A percentile compares a stretch with the other conserved stretches of the same genome.
Conservation (phyloP, 2,329 filamentous ascomycete genomes). For the Fusarium dimerum region DNA sequence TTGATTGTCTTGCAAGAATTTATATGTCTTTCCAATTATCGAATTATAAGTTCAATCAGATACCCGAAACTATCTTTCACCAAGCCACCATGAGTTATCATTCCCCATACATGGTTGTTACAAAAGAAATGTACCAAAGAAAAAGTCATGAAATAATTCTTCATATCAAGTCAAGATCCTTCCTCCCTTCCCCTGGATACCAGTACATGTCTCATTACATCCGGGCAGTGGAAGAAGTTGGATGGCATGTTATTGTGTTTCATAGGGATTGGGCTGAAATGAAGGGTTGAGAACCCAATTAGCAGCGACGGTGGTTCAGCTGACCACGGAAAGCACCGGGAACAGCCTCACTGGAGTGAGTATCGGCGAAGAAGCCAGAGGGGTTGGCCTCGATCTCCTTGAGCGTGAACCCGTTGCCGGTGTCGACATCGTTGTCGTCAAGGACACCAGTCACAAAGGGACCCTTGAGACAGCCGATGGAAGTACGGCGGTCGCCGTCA, state of each 20-base stretch:
- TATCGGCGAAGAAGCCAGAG: conserved; percentile 52
- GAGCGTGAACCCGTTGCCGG: conserved; percentile 48
- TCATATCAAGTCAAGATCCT: background rate
- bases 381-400: conserved; percentile 53
- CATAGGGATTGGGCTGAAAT: background rate
- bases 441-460: conserved; percentile 38
- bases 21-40: conserved; percentile 13
- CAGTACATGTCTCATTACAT: background rate
- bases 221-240: too few relatives aligned
- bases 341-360: conserved; percentile 49
- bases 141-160: background rate
- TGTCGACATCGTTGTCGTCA: conserved; percentile 29
- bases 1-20: background rate
- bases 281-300: background rate
- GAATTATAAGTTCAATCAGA: conserved; percentile 17
- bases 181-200: background rate
- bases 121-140: background rate
- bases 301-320: conserved; percentile 30
- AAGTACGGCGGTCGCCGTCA: conserved; percentile 36
- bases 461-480: conserved; percentile 43
- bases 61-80: conserved; percentile 1
- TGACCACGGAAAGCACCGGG: conserved; percentile 56
- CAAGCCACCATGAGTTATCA: conserved; percentile 5
- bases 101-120: conserved; percentile 3
- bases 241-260: background rate